Evolutionary conservation across 2,329 filamentous ascomycete species (phyloP), one percentile per base, ranked within the genome.

Genomic region (Diplodia corticola): DNA sequence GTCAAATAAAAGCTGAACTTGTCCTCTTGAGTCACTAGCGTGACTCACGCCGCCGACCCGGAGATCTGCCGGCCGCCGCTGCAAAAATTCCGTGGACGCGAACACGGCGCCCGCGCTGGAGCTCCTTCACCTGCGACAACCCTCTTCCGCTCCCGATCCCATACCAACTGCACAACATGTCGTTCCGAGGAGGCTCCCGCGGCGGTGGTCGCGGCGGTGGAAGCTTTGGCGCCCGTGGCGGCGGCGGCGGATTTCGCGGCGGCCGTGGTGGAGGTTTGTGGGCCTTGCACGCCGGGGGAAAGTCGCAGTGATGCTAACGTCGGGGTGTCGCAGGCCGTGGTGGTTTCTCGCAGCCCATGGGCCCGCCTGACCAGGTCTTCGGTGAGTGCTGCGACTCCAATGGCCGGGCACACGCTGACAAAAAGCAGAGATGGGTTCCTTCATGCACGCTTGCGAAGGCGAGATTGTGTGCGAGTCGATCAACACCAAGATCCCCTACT

Each of bases 401-500:
- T 53, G 44, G 28, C 37, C 30, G 60, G 28, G 26, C 48, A 66
- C 50, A 28, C 33, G 44, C 17, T 64, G 69, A 73, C 76, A 63
- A 74, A 12, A 12, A 59, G 33, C 49, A 89, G 95, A 97, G 83
- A 92, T 99, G 90, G 95, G 95, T 80, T 88, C 87, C 71, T 96
- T 98, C 81, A 82, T 97, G 78, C 95, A 99, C 83, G 89, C 93
- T 67, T 94, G 91, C 82, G 95, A 99, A 82, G 94, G 94, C 79
- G 95, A 99, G 81, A 95, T 99, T 86, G 90, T 99, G 73, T 97
- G 94, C 90, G 89, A 93, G 81, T 96, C 91, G 72, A 90, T 91
- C 81, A 98, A 97, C 85, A 84, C 90, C 74, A 98, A 98, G 83
- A 90, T 99, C 70, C 95, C 95, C 69, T 96, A 96, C 84, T 99